Base-by-base conservation (phyloP, 495 filamentous ascomycete genomes). In the Darksidea phi region DNA sequence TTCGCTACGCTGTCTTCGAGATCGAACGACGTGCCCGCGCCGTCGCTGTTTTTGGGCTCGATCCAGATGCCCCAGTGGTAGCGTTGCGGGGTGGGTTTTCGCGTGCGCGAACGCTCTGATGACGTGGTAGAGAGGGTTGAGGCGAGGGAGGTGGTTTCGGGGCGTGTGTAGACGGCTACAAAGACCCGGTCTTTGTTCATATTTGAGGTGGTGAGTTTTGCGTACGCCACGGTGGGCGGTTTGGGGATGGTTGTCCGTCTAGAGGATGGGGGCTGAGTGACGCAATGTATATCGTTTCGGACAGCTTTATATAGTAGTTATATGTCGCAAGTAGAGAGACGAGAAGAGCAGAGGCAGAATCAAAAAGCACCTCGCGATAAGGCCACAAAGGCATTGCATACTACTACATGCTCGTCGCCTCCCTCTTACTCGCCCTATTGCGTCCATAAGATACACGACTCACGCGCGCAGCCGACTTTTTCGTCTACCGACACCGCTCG, bases 81-180 rank as follows among this genome's bases (percentile, higher is more conserved):
- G 78, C 78, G 6, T 75, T 81, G n/a, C 79, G 78, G 18, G 63
- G 64, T 34, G 77, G 70, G 20, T 32, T 32, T 32, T 3, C 10
- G 28, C 28, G 28, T 4, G 28, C 28, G 28, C 28, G 28, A 32
- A 10, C 10, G 28, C 28, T 3, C 3, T 3, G 28, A 32, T 10
- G 28, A 32, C 79, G 66, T 6, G 59, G 68, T 37, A 80, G 79
- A 57, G 78, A 77, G 3, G 59, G 69, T 51, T 75, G 80, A 28
- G 76, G 75, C 20, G 77, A 42, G n/a, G 28, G 21, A 23, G 11
- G 56, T 38, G 32, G 24, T 11, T 17, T 10, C 26, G 1, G 24
- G 25, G 17, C 47, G 45, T 2, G 45, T 4, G 28, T 49, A 59
- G 78, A n/a, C 62, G 67, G 24, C 67, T 57, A 59, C 45, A 45